A percentile compares a stretch with the other conserved stretches of the same genome.
Conservation (phyloP, 2,329 filamentous ascomycete species). For the Monilinia laxa region DNA sequence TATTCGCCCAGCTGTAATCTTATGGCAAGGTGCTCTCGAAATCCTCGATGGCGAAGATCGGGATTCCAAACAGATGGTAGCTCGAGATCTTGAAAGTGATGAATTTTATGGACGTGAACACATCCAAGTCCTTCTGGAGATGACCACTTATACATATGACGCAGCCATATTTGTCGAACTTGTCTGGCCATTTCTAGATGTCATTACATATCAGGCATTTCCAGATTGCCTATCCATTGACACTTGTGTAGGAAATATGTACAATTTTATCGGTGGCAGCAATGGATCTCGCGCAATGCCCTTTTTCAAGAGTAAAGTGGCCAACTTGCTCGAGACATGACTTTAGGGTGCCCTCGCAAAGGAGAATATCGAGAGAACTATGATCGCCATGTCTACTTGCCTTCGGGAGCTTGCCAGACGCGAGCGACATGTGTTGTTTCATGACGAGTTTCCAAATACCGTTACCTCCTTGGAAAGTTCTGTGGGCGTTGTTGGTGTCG, state of each 20-base stretch:
- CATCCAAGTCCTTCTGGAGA: slow-evolving; percentile 9
- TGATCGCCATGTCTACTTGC: slow-evolving; percentile 9
- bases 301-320: slow-evolving; percentile 3
- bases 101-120: slow-evolving; percentile 13
- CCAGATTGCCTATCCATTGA: slow-evolving; percentile 19
- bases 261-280: slow-evolving; percentile 21
- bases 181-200: slow-evolving; percentile 13
- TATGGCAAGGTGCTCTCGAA: slow-evolving; percentile 27
- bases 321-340: not conserved
- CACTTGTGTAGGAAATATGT: slow-evolving; percentile 12
- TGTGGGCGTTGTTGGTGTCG: not conserved
- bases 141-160: not conserved
- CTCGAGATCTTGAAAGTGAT: slow-evolving; percentile 27
- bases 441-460: slow-evolving; percentile 9
- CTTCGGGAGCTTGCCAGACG: slow-evolving; percentile 17
- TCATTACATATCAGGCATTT: slow-evolving; percentile 17
- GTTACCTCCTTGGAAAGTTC: not conserved
- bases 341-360: not conserved
- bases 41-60: slow-evolving; percentile 27
- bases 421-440: slow-evolving; percentile 12
- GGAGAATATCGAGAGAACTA: not conserved
- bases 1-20: slow-evolving; percentile 18
- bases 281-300: slow-evolving; percentile 17
- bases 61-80: slow-evolving; percentile 27
- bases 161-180: slow-evolving; percentile 4